Conservation (phyloP, 805 yeast genomes). For the Saccharomycopsis javanensis region DNA sequence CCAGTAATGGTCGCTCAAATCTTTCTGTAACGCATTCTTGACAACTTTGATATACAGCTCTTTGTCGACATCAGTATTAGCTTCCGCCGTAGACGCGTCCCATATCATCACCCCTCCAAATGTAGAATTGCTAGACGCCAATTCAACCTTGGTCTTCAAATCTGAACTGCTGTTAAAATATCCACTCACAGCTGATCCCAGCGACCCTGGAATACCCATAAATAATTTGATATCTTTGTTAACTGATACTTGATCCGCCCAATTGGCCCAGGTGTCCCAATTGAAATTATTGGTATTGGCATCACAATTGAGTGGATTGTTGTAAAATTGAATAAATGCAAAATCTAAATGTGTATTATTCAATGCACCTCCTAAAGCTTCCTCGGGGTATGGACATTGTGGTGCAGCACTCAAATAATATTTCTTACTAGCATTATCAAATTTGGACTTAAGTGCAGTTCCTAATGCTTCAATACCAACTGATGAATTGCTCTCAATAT, state of each 20-base stretch:
- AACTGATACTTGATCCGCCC: slow-evolving; percentile 48
- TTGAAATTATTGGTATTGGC: slow-evolving; percentile 38
- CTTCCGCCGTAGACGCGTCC: slow-evolving; percentile 58
- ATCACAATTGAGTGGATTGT: slow-evolving; percentile 61
- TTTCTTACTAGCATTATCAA: slow-evolving; percentile 41
- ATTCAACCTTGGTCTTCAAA: slow-evolving; percentile 18
- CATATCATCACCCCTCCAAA: slow-evolving; percentile 67
- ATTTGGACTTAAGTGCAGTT: slow-evolving; percentile 41
- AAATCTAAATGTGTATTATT: slow-evolving; percentile 60
- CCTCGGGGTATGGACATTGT: slow-evolving; percentile 85
- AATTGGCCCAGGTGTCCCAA: slow-evolving; percentile 64
- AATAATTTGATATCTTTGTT: slow-evolving; percentile 61
- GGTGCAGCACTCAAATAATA: slow-evolving; percentile 86
- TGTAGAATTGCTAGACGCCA: slow-evolving; percentile 31
- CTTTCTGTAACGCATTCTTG: slow-evolving; percentile 31
- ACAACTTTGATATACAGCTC: slow-evolving; percentile 34
- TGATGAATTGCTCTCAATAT: slow-evolving; percentile 56
- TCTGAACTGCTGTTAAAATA: slow-evolving; percentile 36
- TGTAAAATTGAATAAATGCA: slow-evolving; percentile 81
- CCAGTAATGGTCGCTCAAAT: slow-evolving; percentile 10
- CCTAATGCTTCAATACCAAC: slow-evolving; percentile 59
- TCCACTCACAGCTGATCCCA: slow-evolving; percentile 52
- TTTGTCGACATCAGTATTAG: slow-evolving; percentile 38
- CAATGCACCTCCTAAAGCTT: slow-evolving; percentile 48
- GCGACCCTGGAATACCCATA: slow-evolving; percentile 66